These are phyloP conservation scores for Craterostigma plantagineum DNA, from an alignment of 257 asterid species.

Conservation along the genomic window DNA sequence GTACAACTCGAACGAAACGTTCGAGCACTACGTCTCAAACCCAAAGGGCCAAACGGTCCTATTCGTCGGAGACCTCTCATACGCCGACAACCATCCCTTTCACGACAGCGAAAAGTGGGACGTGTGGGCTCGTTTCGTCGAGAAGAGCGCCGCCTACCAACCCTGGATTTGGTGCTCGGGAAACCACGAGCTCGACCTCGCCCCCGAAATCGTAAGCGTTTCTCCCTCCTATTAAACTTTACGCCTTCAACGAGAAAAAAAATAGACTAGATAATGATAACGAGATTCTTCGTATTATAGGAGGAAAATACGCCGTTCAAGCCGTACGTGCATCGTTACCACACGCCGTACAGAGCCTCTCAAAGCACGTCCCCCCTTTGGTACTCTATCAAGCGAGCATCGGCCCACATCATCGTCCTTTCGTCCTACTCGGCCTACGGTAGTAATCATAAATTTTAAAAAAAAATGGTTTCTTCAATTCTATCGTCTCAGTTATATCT, in stretches of 20 bases:
- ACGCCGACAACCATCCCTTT: conserved; percentile 41
- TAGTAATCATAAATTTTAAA: too few relatives aligned
- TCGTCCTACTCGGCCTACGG: conserved; percentile 56
- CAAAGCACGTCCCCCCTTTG: conserved; percentile 44
- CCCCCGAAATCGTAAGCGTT: conserved; percentile 32
- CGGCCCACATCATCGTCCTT: conserved; percentile 43
- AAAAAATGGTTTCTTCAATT: background rate
- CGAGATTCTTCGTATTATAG: conserved; percentile 18
- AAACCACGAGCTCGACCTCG: conserved; percentile 46
- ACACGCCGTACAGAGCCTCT: conserved; percentile 29
- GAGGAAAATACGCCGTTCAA: conserved; percentile 41
- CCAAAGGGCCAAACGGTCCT: conserved; percentile 38
- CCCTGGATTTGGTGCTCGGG: conserved; percentile 73
- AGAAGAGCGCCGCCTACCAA: conserved; percentile 49
- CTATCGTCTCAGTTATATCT: background rate
- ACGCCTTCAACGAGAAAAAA: background rate
- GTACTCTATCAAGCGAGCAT: conserved; percentile 60
- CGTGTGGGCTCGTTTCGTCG: conserved; percentile 41
- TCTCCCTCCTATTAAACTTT: background rate
- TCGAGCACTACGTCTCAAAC: conserved; percentile 38
- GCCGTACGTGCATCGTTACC: conserved; percentile 37
- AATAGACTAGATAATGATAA: too few relatives aligned
- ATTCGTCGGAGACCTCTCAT: conserved; percentile 59
- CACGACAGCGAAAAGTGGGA: conserved; percentile 64
- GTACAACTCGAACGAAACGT: conserved; percentile 33